Percentiles rank a stretch among this genome's conserved stretches.
Evolutionary conservation across 768 basidiomycete genomes (phyloP).

Genomic region (Tulasnella sp.): DNA sequence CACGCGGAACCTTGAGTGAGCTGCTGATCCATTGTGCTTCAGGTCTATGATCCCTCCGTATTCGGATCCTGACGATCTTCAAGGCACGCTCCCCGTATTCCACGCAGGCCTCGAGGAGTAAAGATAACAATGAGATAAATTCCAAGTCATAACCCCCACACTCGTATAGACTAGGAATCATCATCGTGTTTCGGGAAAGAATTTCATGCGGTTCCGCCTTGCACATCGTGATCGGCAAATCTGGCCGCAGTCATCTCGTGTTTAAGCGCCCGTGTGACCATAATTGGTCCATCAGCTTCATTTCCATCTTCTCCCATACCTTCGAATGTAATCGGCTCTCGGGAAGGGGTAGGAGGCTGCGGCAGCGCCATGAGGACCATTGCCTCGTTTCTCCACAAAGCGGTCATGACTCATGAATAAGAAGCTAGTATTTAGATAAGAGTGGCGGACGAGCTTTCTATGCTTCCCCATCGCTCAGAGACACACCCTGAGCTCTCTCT

Average conservation of each 20-base stretch:
- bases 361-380: neutral
- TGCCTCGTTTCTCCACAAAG: neutral
- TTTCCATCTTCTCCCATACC: no score
- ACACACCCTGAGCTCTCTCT: no score
- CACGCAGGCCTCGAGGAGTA: neutral
- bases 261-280: no score
- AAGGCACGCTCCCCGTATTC: neutral
- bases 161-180: neutral
- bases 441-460: neutral
- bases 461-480: neutral
- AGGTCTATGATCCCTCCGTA: slow-evolving; percentile 15
- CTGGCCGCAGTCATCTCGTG: neutral
- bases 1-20: neutral
- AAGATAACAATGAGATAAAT: neutral
- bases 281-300: no score
- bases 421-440: neutral
- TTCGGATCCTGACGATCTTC: neutral
- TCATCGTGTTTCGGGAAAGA: neutral
- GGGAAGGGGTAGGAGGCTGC: neutral
- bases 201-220: neutral
- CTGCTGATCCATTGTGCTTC: neutral
- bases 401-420: neutral
- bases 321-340: neutral
- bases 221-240: neutral
- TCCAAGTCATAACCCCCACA: neutral